Percentiles rank a stretch among this genome's conserved stretches.
These are phyloP conservation scores for Fusarium burgessii DNA, from an alignment of 2,329 filamentous ascomycete genomes.

Conservation along the genomic window DNA sequence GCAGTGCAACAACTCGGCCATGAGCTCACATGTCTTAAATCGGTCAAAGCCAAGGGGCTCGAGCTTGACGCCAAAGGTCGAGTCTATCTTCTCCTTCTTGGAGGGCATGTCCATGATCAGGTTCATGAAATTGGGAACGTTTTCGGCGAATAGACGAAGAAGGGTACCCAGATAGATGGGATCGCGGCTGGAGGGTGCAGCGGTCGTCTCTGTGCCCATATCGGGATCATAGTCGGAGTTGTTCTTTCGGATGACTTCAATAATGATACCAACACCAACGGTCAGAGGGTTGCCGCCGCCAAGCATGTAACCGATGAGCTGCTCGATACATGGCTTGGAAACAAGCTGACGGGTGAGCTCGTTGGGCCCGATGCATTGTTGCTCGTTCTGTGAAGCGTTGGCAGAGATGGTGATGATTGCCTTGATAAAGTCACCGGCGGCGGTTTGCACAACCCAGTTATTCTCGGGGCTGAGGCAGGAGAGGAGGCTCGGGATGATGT, in stretches of 20 bases:
- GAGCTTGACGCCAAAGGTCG: constrained; percentile 90
- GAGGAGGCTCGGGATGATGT: constrained; percentile 87
- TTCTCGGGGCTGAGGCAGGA: constrained; percentile 88
- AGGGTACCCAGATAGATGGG: constrained; percentile 96
- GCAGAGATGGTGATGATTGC: constrained; percentile 99
- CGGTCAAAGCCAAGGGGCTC: constrained; percentile 96
- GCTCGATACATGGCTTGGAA: constrained; percentile 83
- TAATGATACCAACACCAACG: constrained; percentile 96
- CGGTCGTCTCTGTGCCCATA: constrained; percentile 82
- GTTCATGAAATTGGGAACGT: constrained; percentile 94
- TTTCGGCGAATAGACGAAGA: constrained; percentile 86
- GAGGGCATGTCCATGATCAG: constrained; percentile 84
- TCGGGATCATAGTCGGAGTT: constrained; percentile 99
- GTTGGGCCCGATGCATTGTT: constrained; percentile 98
- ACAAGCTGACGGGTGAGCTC: constrained; percentile 95
- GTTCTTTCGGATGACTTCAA: constrained; percentile 98
- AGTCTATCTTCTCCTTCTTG: constrained; percentile 79
- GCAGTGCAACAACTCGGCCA: constrained; percentile 97
- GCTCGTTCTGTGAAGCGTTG: constrained; percentile 97
- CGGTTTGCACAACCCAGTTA: constrained; percentile 91
- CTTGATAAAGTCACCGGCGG: constrained; percentile 96
- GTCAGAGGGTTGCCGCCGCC: constrained; percentile 93
- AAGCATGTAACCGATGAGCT: constrained; percentile 92
- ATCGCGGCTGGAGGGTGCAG: constrained; percentile 84
- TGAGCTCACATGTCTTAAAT: constrained; percentile 98